Base-by-base conservation (phyloP, 768 basidiomycete species). In the Tulasnella sp. region DNA sequence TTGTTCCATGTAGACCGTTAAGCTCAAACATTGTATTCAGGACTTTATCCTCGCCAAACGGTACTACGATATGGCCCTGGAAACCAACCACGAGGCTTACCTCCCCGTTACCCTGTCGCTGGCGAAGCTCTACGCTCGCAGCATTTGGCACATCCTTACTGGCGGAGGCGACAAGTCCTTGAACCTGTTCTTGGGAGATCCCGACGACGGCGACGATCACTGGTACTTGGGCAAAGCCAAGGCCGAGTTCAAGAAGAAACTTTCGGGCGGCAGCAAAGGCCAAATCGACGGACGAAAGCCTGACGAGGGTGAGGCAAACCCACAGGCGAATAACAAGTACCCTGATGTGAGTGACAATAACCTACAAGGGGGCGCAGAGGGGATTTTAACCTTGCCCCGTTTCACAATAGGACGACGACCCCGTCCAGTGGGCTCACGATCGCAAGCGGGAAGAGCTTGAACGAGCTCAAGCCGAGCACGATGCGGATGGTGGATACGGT, bases 21-120 rank as follows among this genome's bases (percentile, higher is more conserved):
- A 46, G 7, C 34, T 80, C 27, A 80, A 31, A 24, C 21, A 14
- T 76, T 39, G 31, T 75, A 27, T 12, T 19, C 82, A 96, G 92
- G 98, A 99, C 85, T 99, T 95, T 87, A 93, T 98, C 85, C 90
- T 99, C 27, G 98, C 98, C 0, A 99, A 99, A 85, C 89, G 98
- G 31, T 93, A 97, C 84, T 99, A 98, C 84, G 98, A 99, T 84
- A 85, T 92, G 77, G 95, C 96, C 6, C 85, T 94, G 62, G 95
- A 97, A 81, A 94, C 94, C 5, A 97, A 97, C 83, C 84, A 87
- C 58, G 96, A 98, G 83, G 97, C 96, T 0, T 96, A 94, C 83
- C 86, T 98, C 34, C 96, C 97, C 0, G 94, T 98, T 71, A 85
- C 90, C 38, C 86, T 99, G 27, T 96, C 95, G 3, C 87, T 99